Conservation (phyloP, 2,329 filamentous ascomycete genomes). For the Pseudopyricularia javanii region DNA sequence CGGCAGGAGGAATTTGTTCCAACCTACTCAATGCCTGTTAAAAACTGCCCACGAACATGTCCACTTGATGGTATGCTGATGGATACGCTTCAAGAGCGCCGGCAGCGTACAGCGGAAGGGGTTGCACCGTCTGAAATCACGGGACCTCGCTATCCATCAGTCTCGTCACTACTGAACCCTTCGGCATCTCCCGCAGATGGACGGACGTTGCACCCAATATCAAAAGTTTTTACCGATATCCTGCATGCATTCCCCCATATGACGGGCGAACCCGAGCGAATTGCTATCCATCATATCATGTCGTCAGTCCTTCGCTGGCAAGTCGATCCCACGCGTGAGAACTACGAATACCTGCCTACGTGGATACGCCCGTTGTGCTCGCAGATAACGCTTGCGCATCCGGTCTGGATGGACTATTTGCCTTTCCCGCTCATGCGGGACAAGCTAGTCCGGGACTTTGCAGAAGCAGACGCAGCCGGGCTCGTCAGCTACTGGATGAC, state of each 20-base stretch:
- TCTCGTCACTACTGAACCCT: constrained; percentile 67
- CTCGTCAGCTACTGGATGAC: not conserved
- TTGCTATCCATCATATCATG: constrained; percentile 76
- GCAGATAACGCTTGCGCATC: constrained; percentile 5
- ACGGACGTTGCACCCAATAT: constrained; percentile 56
- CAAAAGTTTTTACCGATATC: constrained; percentile 77
- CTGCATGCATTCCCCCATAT: constrained; percentile 74
- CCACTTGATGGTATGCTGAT: constrained; percentile 69
- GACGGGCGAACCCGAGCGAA: constrained; percentile 64
- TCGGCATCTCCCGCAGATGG: constrained; percentile 34
- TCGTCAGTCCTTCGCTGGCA: constrained; percentile 81
- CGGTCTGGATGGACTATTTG: constrained; percentile 7
- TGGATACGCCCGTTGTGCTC: constrained; percentile 56
- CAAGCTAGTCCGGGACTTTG: constrained; percentile 7
- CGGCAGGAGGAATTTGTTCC: not conserved
- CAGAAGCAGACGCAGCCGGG: constrained; percentile 5
- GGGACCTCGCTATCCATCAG: constrained; percentile 68
- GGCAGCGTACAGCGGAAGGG: constrained; percentile 53
- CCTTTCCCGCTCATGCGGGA: constrained; percentile 6
- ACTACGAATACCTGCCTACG: constrained; percentile 63
- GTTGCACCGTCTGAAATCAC: constrained; percentile 52
- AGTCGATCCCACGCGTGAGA: constrained; percentile 65
- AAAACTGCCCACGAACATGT: constrained; percentile 58
- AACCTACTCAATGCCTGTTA: constrained; percentile 18
- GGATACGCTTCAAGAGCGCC: constrained; percentile 62